Conservation (phyloP, 1,284 basidiomycete species). For the Ceratobasidium theobromae region DNA sequence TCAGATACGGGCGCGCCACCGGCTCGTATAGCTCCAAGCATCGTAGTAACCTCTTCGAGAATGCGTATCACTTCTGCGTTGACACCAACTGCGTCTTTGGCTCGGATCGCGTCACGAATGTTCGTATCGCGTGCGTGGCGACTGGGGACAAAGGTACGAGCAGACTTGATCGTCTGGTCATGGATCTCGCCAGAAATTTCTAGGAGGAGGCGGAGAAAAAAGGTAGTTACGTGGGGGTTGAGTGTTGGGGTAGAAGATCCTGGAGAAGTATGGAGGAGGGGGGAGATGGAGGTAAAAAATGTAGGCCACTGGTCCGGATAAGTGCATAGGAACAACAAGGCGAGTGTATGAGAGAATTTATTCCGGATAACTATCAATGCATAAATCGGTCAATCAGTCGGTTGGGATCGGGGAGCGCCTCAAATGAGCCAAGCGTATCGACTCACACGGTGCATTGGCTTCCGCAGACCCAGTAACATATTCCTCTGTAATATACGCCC, state of each 20-base stretch:
- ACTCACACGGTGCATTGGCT: slow-evolving; percentile 69
- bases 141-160: slow-evolving; percentile 65
- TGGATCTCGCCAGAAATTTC: slow-evolving; percentile 93
- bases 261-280: slow-evolving; percentile 61
- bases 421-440: neutral
- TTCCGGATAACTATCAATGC: slow-evolving; percentile 75
- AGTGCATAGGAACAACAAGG: slow-evolving; percentile 89
- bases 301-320: slow-evolving; percentile 82
- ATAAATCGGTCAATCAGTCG: slow-evolving; percentile 29
- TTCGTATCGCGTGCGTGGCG: slow-evolving; percentile 78
- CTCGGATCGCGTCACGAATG: slow-evolving; percentile 87
- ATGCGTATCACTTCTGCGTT: slow-evolving; percentile 87
- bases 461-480: slow-evolving; percentile 77
- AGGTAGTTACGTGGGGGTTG: slow-evolving; percentile 78
- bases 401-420: neutral
- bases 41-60: slow-evolving; percentile 57
- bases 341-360: slow-evolving; percentile 97
- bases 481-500: slow-evolving; percentile 64
- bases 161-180: slow-evolving; percentile 85
- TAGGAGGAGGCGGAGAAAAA: slow-evolving; percentile 84
- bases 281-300: slow-evolving; percentile 78
- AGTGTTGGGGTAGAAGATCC: slow-evolving; percentile 52
- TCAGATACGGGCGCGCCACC: slow-evolving; percentile 47
- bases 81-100: slow-evolving; percentile 79
- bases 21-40: slow-evolving; percentile 56